phyloP scores from a whole-genome alignment of 768 basidiomycete species.

The Suillus luteus region DNA sequence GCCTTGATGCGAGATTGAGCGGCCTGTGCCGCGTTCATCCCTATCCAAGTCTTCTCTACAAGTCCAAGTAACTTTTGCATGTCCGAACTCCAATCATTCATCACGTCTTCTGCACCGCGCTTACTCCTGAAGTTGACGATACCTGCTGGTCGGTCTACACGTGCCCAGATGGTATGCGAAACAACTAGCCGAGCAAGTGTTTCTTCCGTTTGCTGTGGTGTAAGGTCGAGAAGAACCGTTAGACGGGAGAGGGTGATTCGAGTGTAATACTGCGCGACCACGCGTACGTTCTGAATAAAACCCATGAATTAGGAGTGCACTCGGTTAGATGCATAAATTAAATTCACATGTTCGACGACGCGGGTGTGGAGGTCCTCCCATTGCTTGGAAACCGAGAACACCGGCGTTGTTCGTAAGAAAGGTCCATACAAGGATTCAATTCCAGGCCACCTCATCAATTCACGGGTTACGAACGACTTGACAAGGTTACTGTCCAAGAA shows the following conservation, averaged over 20 bases:
- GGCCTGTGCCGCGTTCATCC: slow-evolving; percentile 87
- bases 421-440: slow-evolving; percentile 88
- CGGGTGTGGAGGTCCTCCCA: slow-evolving; percentile 97
- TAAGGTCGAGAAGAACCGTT: slow-evolving; percentile 84
- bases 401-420: slow-evolving; percentile 74
- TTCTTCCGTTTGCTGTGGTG: slow-evolving; percentile 80
- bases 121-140: slow-evolving; percentile 86
- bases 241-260: slow-evolving; percentile 85
- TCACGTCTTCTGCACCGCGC: slow-evolving; percentile 84
- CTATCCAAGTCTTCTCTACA: slow-evolving; percentile 99
- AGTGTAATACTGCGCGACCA: slow-evolving; percentile 92
- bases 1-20: slow-evolving; percentile 68
- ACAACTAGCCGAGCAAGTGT: slow-evolving; percentile 89
- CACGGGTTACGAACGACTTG: slow-evolving; percentile 90
- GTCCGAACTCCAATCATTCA: slow-evolving; percentile 98
- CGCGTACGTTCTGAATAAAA: slow-evolving; percentile 82
- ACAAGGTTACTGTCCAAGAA: slow-evolving; percentile 73
- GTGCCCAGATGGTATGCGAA: slow-evolving; percentile 89
- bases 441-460: slow-evolving; percentile 97
- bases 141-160: slow-evolving; percentile 89
- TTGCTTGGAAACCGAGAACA: slow-evolving; percentile 76
- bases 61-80: slow-evolving; percentile 89
- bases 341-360: slow-evolving; percentile 92
- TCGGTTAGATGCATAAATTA: neutral
- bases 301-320: slow-evolving; percentile 11